Evolutionary conservation across 2,329 filamentous ascomycete genomes (phyloP).

Genomic region (Diaporthe citriasiana): DNA sequence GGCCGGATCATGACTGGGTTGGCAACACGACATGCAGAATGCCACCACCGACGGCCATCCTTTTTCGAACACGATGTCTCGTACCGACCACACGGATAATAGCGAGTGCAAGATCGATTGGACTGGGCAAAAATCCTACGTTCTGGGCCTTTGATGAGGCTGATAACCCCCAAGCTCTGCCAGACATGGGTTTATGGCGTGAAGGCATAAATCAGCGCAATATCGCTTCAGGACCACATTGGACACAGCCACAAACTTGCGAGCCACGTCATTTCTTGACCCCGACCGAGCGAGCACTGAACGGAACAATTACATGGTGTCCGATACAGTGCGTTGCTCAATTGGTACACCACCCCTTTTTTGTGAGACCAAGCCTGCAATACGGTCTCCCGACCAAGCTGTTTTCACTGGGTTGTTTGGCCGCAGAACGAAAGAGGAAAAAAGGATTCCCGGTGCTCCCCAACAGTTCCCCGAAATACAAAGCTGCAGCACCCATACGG

Average conservation of each 20-base stretch:
- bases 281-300: conserved; percentile 4
- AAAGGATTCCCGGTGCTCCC: conserved; percentile 6
- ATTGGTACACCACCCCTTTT: neutral
- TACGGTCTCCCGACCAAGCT: neutral
- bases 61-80: conserved; percentile 14
- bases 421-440: neutral
- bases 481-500: conserved; percentile 8
- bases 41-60: neutral
- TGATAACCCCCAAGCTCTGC: conserved; percentile 5
- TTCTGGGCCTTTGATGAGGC: conserved; percentile 19
- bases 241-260: conserved; percentile 33
- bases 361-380: conserved; percentile 8
- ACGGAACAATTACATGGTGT: conserved; percentile 28
- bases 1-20: neutral
- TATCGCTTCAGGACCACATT: conserved; percentile 33
- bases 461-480: conserved; percentile 12
- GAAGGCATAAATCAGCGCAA: conserved; percentile 33
- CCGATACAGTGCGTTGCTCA: conserved; percentile 19
- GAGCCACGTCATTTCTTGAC: conserved; percentile 35
- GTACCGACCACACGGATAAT: conserved; percentile 19
- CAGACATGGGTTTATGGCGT: neutral
- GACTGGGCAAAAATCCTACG: neutral
- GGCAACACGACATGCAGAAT: conserved; percentile 8
- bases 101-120: conserved; percentile 18
- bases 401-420: neutral